Evolutionary conservation across 2,329 filamentous ascomycete genomes (phyloP), one percentile per base, ranked within the genome.

Genomic region (Stagonosporopsis tanaceti): DNA sequence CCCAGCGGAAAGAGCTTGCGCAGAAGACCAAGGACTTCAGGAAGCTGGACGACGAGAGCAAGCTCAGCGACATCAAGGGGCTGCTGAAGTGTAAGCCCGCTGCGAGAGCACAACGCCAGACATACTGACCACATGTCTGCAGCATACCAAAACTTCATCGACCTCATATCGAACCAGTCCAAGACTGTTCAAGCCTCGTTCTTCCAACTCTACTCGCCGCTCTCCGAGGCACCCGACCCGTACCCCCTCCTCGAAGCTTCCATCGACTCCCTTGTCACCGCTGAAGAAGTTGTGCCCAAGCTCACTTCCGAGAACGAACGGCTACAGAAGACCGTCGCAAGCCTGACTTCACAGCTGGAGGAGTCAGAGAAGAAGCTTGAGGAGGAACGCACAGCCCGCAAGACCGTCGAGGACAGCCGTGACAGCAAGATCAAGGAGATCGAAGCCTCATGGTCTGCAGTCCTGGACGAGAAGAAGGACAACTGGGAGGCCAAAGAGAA

Each of bases 1-100:
- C 97, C 0, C 94, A 99, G 76, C 86, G 95, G 50, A 99, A 99
- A 75, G 96, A 99, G 60, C 82, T 99, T 20, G 95, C 96, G n/a
- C 93, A 97, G 74, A 98, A 97, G 83, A 99, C 95, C 0, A 99
- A 99, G 72, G 94, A 98, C 70, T 99, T 98, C 68, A 85, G 93
- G 60, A 98, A 97, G 76, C 84, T 96, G 11, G 94, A 98, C 68
- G 93, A 99, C 81, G 81, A 89, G 11, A 87, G 86, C 54, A 99
- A 98, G 77, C 80, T 99, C 51, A 82, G 83, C 5, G 95, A 99
- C 76, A 88, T 96, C 80, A 99, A 98, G 79, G 87, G 87, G 37
- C 80, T 99, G 47, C 79, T 99, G 57, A 97, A 97, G 83, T 89
- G 92, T 93, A 74, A 22, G 68, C 44, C 46, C 35, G 15, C 27